A percentile compares a stretch with the other conserved stretches of the same genome.
phyloP scores from a whole-genome alignment of 345 rosid genomes.

The Abelmoschus esculentus region DNA sequence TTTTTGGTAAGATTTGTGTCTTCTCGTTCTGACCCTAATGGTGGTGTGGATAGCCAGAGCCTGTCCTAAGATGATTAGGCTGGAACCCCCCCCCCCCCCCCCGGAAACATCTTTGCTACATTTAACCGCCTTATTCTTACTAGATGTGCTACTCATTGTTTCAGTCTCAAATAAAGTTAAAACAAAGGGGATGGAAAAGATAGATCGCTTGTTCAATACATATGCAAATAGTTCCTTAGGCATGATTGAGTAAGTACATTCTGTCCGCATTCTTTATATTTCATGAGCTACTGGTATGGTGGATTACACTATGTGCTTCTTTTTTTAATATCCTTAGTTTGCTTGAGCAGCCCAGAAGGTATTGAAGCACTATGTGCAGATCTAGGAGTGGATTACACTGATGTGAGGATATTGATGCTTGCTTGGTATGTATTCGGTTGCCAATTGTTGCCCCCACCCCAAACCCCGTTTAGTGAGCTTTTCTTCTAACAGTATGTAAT shows the following conservation, averaged over 20 bases:
- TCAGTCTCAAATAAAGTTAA: conserved; percentile 27
- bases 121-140: not conserved
- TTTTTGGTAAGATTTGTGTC: not conserved
- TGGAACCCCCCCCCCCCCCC: not conserved
- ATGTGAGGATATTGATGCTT: conserved; percentile 44
- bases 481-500: conserved; percentile 1
- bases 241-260: conserved; percentile 41
- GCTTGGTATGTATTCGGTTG: conserved; percentile 34
- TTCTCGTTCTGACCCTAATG: too few relatives aligned
- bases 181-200: conserved; percentile 17
- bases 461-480: not conserved
- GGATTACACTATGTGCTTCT: not conserved
- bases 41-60: not conserved
- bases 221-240: conserved; percentile 33
- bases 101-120: not conserved
- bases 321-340: conserved; percentile 8
- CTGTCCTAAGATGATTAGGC: not conserved
- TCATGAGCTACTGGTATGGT: not conserved
- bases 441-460: too few relatives aligned
- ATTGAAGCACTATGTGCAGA: conserved; percentile 42
- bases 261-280: not conserved
- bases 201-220: conserved; percentile 27
- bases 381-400: conserved; percentile 35
- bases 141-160: not conserved
- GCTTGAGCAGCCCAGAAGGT: conserved; percentile 48